A percentile compares a stretch with the other conserved stretches of the same genome.
Conservation (phyloP, 805 yeast species). For the Saccharomycopsis sp. region DNA sequence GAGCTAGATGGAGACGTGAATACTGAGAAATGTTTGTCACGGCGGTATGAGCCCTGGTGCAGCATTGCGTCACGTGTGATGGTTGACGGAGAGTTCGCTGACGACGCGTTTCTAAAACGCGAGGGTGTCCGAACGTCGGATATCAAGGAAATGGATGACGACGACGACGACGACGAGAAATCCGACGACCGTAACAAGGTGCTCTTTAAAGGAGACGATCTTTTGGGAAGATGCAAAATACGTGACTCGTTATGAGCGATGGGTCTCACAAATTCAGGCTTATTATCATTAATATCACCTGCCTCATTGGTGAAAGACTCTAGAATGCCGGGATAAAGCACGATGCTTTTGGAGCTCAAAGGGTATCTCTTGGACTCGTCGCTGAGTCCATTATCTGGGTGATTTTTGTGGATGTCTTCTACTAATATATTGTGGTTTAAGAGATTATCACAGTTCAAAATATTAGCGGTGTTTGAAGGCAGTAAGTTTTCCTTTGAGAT, state of each 20-base stretch:
- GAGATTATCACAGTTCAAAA: constrained; percentile 10
- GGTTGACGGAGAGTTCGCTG: background rate
- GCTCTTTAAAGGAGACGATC: constrained; percentile 16
- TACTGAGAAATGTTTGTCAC: constrained; percentile 2
- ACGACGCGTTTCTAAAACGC: background rate
- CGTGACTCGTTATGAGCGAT: background rate
- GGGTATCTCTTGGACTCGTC: constrained; percentile 4
- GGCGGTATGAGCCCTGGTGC: background rate
- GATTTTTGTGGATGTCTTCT: background rate
- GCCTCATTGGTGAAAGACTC: background rate
- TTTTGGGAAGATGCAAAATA: constrained; percentile 16
- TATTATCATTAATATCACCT: too few species aligned
- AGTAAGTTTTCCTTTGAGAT: constrained; percentile 12
- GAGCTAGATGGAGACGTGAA: constrained; percentile 16
- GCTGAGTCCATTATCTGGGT: background rate
- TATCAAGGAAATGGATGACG: background rate
- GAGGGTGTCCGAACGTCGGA: background rate
- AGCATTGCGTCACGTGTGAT: background rate
- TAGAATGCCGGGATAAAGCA: constrained; percentile 14
- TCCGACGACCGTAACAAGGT: background rate
- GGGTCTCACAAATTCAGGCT: too few species aligned
- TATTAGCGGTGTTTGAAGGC: constrained; percentile 9
- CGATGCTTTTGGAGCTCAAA: constrained; percentile 12
- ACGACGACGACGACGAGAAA: background rate
- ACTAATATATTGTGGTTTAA: constrained; percentile 4